These are phyloP conservation scores for Bassia scoparia DNA, from an alignment of 148 eudicot species.

Conservation along the genomic window DNA sequence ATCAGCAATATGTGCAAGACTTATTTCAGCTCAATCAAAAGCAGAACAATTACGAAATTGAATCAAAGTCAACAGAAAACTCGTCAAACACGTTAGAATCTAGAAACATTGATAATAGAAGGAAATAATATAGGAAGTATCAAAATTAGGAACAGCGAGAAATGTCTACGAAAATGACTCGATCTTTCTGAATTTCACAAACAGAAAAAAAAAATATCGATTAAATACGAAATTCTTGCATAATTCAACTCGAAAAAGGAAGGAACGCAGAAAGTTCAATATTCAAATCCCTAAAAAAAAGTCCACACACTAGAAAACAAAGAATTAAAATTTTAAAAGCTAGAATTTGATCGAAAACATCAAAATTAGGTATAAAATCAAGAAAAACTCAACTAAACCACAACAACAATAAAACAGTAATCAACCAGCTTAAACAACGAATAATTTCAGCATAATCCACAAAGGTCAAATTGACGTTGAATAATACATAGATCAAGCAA, in stretches of 20 bases:
- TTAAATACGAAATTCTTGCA: neutral
- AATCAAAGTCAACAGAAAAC: conserved; percentile 6
- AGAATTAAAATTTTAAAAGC: neutral
- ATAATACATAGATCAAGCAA: conserved; percentile 16
- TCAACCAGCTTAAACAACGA: neutral
- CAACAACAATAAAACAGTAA: neutral
- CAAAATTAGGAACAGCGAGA: neutral
- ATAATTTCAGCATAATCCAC: neutral
- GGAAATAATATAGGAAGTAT: no score
- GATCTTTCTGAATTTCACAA: neutral
- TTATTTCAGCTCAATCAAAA: neutral
- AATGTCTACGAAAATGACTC: neutral
- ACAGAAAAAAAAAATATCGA: neutral
- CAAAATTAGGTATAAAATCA: conserved; percentile 3
- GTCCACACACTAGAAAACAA: neutral
- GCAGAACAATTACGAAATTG: conserved; percentile 7
- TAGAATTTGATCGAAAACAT: neutral
- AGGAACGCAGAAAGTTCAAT: neutral
- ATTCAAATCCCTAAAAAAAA: conserved; percentile 7
- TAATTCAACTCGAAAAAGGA: neutral
- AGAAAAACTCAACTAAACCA: conserved; percentile 4
- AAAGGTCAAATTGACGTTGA: conserved; percentile 16
- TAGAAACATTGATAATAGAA: neutral
- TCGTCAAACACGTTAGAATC: conserved; percentile 13
- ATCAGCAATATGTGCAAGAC: neutral